phyloP scores from a whole-genome alignment of 1,284 basidiomycete species.

The Tylopilus orsonianus region DNA sequence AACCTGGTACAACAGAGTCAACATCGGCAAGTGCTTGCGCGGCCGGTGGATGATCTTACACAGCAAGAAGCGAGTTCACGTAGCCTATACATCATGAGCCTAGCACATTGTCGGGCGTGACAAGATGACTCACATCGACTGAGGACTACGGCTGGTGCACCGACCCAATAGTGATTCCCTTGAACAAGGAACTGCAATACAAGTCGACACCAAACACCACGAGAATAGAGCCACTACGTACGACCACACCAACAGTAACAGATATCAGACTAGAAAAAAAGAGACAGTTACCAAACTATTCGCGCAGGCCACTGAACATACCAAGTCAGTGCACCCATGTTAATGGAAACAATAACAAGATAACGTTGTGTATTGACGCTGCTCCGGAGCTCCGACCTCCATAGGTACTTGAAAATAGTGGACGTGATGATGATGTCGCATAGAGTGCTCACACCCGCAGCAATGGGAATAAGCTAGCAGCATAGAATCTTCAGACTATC shows the following conservation, averaged over 20 bases:
- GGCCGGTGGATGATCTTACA: constrained; percentile 2
- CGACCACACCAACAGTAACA: constrained; percentile 6
- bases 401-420: constrained; percentile 13
- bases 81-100: constrained; percentile 6
- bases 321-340: constrained; percentile 18
- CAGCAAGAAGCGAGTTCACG: constrained; percentile 13
- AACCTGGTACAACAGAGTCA: constrained; percentile 1
- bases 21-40: neutral
- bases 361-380: constrained; percentile 2
- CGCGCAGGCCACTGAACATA: neutral
- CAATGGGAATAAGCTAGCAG: constrained; percentile 10
- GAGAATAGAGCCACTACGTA: neutral
- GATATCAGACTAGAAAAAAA: constrained; percentile 9
- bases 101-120: neutral
- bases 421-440: constrained; percentile 17
- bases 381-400: constrained; percentile 12
- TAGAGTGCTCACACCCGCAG: constrained; percentile 3
- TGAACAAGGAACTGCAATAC: constrained; percentile 8
- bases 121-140: constrained; percentile 10
- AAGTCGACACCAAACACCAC: neutral
- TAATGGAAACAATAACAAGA: constrained; percentile 14
- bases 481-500: neutral
- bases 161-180: constrained; percentile 9
- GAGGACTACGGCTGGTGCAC: constrained; percentile 5
- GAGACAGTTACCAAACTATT: neutral